Evolutionary conservation across 108 stramenopile species (phyloP).

Genomic region (Chaetoceros tenuissimus): DNA sequence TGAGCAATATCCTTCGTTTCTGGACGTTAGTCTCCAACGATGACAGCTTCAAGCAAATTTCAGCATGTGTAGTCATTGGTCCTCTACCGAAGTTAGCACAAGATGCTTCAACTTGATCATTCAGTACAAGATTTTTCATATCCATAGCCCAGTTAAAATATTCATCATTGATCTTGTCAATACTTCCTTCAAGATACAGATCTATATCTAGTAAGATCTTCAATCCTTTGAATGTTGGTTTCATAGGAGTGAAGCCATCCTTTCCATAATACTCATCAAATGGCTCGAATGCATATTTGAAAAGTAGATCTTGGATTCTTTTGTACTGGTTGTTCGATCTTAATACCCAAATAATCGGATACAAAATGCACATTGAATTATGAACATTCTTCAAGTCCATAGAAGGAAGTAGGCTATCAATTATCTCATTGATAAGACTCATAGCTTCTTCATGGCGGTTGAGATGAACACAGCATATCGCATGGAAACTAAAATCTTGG

Average conservation of each 20-base stretch:
- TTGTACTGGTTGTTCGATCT: slow-evolving; percentile 38
- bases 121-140: too few relatives aligned
- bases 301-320: slow-evolving; percentile 30
- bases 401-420: slow-evolving; percentile 40
- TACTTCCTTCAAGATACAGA: slow-evolving; percentile 22
- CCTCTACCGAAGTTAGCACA: too few relatives aligned
- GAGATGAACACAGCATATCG: slow-evolving; percentile 30
- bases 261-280: slow-evolving; percentile 36
- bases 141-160: slow-evolving; percentile 44
- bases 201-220: slow-evolving; percentile 38
- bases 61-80: too few relatives aligned
- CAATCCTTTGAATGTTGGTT: slow-evolving; percentile 41
- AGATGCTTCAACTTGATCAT: too few relatives aligned
- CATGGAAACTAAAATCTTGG: slow-evolving; percentile 35
- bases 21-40: too few relatives aligned
- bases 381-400: slow-evolving; percentile 45
- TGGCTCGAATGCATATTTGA: slow-evolving; percentile 22
- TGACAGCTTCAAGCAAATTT: too few relatives aligned
- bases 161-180: slow-evolving; percentile 20
- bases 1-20: too few relatives aligned
- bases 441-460: slow-evolving; percentile 30
- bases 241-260: slow-evolving; percentile 28
- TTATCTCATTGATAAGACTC: slow-evolving; percentile 29
- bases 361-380: slow-evolving; percentile 41
- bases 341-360: slow-evolving; percentile 36